Conservation (phyloP, 441 rosid species). For the Macaranga tanarius region DNA sequence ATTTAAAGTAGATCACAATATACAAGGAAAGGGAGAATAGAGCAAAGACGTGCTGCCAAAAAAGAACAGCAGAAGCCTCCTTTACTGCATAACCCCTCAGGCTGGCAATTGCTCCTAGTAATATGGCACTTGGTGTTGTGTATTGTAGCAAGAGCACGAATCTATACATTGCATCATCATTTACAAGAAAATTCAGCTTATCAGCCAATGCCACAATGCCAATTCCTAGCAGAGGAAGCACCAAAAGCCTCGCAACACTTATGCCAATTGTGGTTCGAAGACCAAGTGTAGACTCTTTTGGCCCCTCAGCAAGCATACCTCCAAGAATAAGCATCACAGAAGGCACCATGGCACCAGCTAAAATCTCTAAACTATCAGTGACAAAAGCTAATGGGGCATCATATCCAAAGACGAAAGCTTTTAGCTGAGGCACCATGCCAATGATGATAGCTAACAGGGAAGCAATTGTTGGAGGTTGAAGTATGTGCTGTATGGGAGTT, state of each 20-base stretch:
- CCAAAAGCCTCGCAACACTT: constrained; percentile 68
- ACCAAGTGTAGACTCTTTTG: constrained; percentile 76
- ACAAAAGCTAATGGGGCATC: constrained; percentile 80
- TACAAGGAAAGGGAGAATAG: constrained; percentile 76
- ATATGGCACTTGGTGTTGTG: constrained; percentile 87
- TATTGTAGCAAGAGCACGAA: constrained; percentile 85
- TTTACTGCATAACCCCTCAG: constrained; percentile 82
- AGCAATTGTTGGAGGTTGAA: constrained; percentile 90
- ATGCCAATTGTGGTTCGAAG: constrained; percentile 72
- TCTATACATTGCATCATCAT: constrained; percentile 65
- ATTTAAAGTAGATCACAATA: constrained; percentile 35
- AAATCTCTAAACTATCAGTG: constrained; percentile 76
- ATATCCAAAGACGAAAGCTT: constrained; percentile 62
- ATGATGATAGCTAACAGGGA: constrained; percentile 69
- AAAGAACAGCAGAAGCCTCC: constrained; percentile 84
- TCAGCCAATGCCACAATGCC: constrained; percentile 65
- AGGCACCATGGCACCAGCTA: constrained; percentile 88
- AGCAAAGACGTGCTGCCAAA: constrained; percentile 89
- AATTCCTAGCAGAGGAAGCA: constrained; percentile 79
- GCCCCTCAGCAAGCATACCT: constrained; percentile 94
- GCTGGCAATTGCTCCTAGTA: constrained; percentile 89
- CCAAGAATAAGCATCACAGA: constrained; percentile 96
- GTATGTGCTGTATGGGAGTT: constrained; percentile 81
- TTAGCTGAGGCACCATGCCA: constrained; percentile 75
- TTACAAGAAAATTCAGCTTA: constrained; percentile 52